Evolutionary conservation across 2,329 filamentous ascomycete genomes (phyloP).

Genomic region (Mycocentrospora acerina): DNA sequence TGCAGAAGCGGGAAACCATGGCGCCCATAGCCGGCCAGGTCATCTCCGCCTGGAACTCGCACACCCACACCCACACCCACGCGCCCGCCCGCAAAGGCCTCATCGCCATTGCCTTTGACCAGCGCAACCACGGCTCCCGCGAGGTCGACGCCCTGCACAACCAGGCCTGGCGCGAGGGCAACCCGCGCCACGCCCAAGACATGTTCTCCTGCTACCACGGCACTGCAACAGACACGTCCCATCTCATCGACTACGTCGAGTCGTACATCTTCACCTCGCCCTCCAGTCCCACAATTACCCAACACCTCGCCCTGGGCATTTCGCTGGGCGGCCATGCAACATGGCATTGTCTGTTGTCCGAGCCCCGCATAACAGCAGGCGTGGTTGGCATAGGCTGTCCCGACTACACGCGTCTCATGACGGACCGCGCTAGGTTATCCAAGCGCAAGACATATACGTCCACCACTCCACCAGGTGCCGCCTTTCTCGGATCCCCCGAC

Average conservation of each 20-base stretch:
- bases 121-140: constrained; percentile 85
- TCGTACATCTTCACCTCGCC: constrained; percentile 66
- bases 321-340: constrained; percentile 84
- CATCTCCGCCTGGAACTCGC: constrained; percentile 67
- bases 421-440: constrained; percentile 71
- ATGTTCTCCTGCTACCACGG: constrained; percentile 80
- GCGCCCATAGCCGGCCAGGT: constrained; percentile 67
- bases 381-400: constrained; percentile 86
- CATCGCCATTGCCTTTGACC: constrained; percentile 84
- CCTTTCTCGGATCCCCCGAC: constrained; percentile 74
- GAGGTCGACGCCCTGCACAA: constrained; percentile 69
- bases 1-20: constrained; percentile 73
- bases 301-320: constrained; percentile 77
- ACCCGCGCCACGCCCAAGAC: constrained; percentile 80
- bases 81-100: constrained; percentile 54
- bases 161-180: constrained; percentile 75
- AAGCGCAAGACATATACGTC: constrained; percentile 63
- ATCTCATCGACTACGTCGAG: constrained; percentile 76
- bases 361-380: constrained; percentile 75
- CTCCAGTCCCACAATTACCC: constrained; percentile 48
- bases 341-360: constrained; percentile 80
- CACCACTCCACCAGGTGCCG: constrained; percentile 56
- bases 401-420: constrained; percentile 80
- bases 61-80: constrained; percentile 28
- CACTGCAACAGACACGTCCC: constrained; percentile 72